Evolutionary conservation across 352 stramenopile species (phyloP).

Genomic region (Stramenopiles sp.): DNA sequence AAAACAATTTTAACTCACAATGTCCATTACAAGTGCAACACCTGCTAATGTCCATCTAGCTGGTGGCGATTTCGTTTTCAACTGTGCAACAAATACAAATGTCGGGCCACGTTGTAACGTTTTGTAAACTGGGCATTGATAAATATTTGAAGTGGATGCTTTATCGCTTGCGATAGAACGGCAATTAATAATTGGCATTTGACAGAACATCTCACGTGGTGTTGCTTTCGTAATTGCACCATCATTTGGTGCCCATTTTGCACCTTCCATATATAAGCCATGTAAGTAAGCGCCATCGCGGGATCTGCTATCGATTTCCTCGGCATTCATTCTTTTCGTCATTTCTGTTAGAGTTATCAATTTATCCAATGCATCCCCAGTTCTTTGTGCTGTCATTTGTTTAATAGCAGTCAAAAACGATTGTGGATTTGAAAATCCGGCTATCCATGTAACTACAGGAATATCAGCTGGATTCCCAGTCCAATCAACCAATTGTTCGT

Average conservation of each 20-base stretch:
- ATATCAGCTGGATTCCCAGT: constrained; percentile 83
- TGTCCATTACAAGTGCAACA: constrained; percentile 84
- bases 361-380: constrained; percentile 86
- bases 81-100: constrained; percentile 88
- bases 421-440: constrained; percentile 79
- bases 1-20: constrained; percentile 10
- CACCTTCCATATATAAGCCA: constrained; percentile 81
- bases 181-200: constrained; percentile 92
- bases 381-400: constrained; percentile 89
- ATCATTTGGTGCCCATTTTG: constrained; percentile 70
- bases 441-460: constrained; percentile 81
- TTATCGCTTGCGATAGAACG: constrained; percentile 77
- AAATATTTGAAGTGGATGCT: constrained; percentile 72
- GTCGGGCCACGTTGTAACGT: constrained; percentile 82
- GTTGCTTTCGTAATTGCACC: constrained; percentile 75
- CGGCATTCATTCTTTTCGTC: constrained; percentile 64
- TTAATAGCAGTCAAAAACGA: constrained; percentile 91
- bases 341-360: constrained; percentile 88
- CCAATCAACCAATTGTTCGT: constrained; percentile 87
- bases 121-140: constrained; percentile 88
- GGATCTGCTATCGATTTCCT: constrained; percentile 60
- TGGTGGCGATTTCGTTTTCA: constrained; percentile 84
- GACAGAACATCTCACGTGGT: constrained; percentile 93
- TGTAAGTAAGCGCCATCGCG: constrained; percentile 72
- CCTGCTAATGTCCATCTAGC: constrained; percentile 81